Conservation (phyloP, 768 basidiomycete genomes). For the Scleroderma bovista region DNA sequence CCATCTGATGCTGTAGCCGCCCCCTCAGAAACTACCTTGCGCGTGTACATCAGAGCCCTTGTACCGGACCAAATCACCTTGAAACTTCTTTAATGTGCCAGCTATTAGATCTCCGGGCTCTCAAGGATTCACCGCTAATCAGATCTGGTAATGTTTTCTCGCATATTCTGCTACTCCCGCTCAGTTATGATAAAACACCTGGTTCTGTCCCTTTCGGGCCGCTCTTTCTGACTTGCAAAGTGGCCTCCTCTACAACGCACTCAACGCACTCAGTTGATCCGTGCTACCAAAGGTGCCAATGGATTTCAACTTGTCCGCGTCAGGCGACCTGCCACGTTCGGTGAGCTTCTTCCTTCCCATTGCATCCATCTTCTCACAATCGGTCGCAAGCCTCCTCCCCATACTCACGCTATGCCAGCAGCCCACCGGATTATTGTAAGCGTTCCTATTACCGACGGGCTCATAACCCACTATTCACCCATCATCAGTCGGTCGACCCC, state of each 20-base stretch:
- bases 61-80: too few relatives aligned
- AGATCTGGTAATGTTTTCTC: too few relatives aligned
- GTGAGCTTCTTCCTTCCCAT: conserved; percentile 26
- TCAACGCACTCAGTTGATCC: conserved; percentile 19
- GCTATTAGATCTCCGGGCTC: too few relatives aligned
- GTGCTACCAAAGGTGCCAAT: conserved; percentile 30
- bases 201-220: background rate
- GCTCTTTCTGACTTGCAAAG: conserved; percentile 13
- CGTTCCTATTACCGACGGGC: conserved; percentile 40
- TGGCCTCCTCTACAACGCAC: conserved; percentile 37
- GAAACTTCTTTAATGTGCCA: too few relatives aligned
- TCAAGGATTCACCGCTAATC: too few relatives aligned
- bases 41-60: too few relatives aligned
- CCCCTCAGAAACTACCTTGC: too few relatives aligned
- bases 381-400: conserved; percentile 28
- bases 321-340: conserved; percentile 33
- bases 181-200: conserved; percentile 17
- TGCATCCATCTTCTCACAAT: conserved; percentile 1
- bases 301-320: conserved; percentile 26
- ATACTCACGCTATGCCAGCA: conserved; percentile 43
- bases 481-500: conserved; percentile 15
- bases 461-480: conserved; percentile 22
- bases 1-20: too few relatives aligned
- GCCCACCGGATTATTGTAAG: conserved; percentile 37
- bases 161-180: conserved; percentile 7